Evolutionary conservation across 2,329 filamentous ascomycete genomes (phyloP), one percentile per base, ranked within the genome.

Genomic region (Phialophora chinensis): DNA sequence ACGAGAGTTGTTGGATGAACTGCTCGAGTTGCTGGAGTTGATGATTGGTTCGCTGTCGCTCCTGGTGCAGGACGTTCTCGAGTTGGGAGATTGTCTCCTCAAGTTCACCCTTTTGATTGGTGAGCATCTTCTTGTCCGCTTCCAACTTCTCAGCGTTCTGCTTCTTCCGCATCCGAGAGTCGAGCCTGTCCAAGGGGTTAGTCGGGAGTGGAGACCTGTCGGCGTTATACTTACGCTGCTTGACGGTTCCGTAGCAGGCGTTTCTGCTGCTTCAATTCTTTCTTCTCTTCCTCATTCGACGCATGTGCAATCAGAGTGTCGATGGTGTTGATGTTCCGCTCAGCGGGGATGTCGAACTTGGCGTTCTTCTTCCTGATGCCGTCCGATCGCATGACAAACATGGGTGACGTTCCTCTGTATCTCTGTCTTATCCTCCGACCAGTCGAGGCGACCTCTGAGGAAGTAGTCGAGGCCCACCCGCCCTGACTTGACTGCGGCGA

Each of bases 351-450:
- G 76, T 98, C 94, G 79, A 98, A 97, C 72, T 94, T 91, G 71
- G 93, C 93, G 76, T 98, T 99, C 90, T 98, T 98, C 88, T 99
- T 99, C 75, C 95, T 88, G 79, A 98, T 96, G 68, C 95, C 92
- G 73, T 96, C 93, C 64, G 92, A 88, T 73, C 91, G 87, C 38
- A 67, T 27, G 61, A 87, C 81, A 69, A 88, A 85, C 78, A 91
- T 83, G 63, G 93, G 90, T 68, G 93, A 92, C 50, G 88, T 75
- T 75, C 84, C 78, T 81, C 86, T 75, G 75, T 82, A 81, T 73
- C 71, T 78, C 79, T 78, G 81, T 50, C 67, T 33, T 14, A 68
- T 12, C 29, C 31, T 44, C 12, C 49, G 66, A 35, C 52, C 55
- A 12, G 65, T 59, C 78, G 84, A 87, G 74, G 78, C 74, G 61